Base-by-base conservation (phyloP, 257 asterid species). In the Fraxinus americana region DNA sequence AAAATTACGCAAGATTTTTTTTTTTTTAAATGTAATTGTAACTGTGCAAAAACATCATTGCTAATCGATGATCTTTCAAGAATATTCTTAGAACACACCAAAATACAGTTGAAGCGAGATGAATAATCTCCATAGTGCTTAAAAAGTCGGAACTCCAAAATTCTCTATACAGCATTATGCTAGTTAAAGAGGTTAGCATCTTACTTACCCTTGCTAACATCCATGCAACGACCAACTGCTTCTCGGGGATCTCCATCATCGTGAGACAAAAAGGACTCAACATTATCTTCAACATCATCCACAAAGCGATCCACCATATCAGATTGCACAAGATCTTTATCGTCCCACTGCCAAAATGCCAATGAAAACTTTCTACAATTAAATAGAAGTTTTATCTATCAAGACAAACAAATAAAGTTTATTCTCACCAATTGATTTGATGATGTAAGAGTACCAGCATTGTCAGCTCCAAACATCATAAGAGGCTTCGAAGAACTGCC, bases 241-340 rank as follows among this genome's bases (percentile, higher is more conserved):
- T 95, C 98, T 48, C 98, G 88, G 9, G 97, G 96, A 80, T 95
- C 97, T 41, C 96, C 92, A 78, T 95, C 98, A 72, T 94, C 99
- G 41, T 89, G 97, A 17, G 98, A 89, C 39, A 95, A 89, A 88
- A 95, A 95, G 36, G 98, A 93, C 79, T 95, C 99, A 14, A 95
- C 97, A 72, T 93, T 91, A 83, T 95, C 99, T 80, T 95, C 99
- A 78, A 91, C 97, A 83, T 94, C 99, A 72, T 93, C 99, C 88
- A 91, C 99, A 81, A 93, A 95, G 77, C 96, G 97, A 79, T 95
- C 97, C 94, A 95, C 97, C 96, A 95, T 92, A 70, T 93, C 99
- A 89, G 97, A 89, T 90, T 89, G 98, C 84, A 83, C 94, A 75
- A 91, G 89, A 86, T 95, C 98, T 79, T 95, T 95, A 82, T 90